Base-by-base conservation (phyloP, 192 early-diverging fungal genomes). In the Pilobolus umbonatus region DNA sequence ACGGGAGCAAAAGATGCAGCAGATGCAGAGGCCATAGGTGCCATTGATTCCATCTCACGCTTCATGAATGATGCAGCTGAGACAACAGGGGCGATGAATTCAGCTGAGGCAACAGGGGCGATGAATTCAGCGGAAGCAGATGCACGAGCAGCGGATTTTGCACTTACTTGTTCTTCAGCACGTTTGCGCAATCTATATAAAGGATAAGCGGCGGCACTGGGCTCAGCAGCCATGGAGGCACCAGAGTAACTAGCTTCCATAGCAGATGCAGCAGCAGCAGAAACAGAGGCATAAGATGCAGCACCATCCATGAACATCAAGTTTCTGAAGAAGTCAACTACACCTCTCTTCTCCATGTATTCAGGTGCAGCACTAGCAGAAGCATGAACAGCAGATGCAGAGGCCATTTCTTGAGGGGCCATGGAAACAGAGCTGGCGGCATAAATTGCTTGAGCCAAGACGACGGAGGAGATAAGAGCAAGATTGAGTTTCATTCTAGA, bases 401-500 rank as follows among this genome's bases (percentile, higher is more conserved):
- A 42, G 1, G 34, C 34, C 5, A 11, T 11, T 15, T 1, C 2
- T 12, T 42, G 39, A 15, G 43, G 15, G 5, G 15, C 43, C 5
- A 21, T 28, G 14, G 32, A 54, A 12, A 5, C 21, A 22, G 15
- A 3, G 2, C 8, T 2, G 24, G n/a, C 52, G 25, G 58, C 58
- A 29, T 30, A 60, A n/a, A 60, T 38, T 6, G 58, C 58, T 38
- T 60, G 31, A 22, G 47, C 30, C 32, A 61, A 25, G 19, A 61
- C 25, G 30, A 40, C 35, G 1, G 45, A 26, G 22, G 60, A 47
- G 24, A 61, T n/a, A 40, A 61, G 11, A 61, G 60, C 36, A 48
- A 61, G 49, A 19, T 30, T 38, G 49, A 61, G 43, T 24, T 49
- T 34, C 60, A 61, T 61, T 34, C n/a, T n/a, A n/a, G n/a, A n/a